These are phyloP conservation scores for Didymella pomorum DNA, from an alignment of 2,329 filamentous ascomycete genomes.

Conservation along the genomic window DNA sequence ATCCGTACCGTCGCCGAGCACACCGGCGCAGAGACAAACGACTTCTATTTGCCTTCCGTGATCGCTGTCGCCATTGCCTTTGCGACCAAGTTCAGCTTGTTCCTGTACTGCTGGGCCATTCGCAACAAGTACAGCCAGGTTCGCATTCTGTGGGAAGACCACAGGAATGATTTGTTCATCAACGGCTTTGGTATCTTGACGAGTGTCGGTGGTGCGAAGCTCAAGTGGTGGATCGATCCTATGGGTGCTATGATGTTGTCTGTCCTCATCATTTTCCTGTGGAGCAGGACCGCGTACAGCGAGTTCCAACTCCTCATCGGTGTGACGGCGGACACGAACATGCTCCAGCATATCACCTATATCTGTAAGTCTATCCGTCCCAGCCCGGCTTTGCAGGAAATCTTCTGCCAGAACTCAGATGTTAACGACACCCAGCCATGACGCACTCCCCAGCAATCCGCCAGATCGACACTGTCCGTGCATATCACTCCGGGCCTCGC, in stretches of 20 bases:
- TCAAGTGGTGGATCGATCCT: conserved; percentile 95
- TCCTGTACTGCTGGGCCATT: conserved; percentile 90
- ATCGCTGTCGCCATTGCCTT: conserved; percentile 88
- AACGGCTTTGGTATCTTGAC: conserved; percentile 93
- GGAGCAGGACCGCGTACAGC: conserved; percentile 83
- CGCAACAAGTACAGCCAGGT: conserved; percentile 92
- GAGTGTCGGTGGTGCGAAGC: conserved; percentile 86
- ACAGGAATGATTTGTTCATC: conserved; percentile 96
- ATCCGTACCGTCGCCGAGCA: conserved; percentile 70
- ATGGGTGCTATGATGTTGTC: conserved; percentile 88
- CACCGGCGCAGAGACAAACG: conserved; percentile 58
- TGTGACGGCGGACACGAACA: conserved; percentile 83
- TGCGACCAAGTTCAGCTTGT: conserved; percentile 80
- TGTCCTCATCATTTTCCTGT: conserved; percentile 77
- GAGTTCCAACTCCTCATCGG: conserved; percentile 94
- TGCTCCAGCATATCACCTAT: conserved; percentile 94
- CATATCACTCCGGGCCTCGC: conserved; percentile 87
- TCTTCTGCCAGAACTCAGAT: background rate
- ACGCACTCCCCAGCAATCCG: conserved; percentile 82
- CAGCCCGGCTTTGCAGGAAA: background rate
- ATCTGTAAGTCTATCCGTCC: conserved; percentile 64
- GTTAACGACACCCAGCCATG: conserved; percentile 61
- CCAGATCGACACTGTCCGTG: conserved; percentile 93
- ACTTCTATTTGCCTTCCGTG: conserved; percentile 82
- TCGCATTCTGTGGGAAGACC: conserved; percentile 93